These are phyloP conservation scores for Russula ochroleuca DNA, from an alignment of 768 basidiomycete genomes.

Conservation along the genomic window DNA sequence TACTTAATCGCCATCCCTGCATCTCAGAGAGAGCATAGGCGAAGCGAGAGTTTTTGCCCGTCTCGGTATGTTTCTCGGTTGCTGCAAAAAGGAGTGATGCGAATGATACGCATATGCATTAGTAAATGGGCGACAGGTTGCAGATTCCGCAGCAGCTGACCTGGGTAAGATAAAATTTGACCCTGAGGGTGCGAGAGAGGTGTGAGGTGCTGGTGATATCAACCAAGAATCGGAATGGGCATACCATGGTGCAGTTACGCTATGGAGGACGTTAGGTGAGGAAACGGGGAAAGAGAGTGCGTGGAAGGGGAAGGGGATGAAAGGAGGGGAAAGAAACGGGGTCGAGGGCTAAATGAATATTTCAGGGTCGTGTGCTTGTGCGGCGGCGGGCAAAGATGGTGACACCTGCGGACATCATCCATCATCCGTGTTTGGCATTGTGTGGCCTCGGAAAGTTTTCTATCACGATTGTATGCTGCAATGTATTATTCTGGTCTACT, in stretches of 20 bases:
- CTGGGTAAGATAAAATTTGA: constrained; percentile 80
- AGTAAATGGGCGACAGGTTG: not conserved
- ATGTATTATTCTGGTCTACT: not conserved
- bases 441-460: not conserved
- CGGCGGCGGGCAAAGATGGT: constrained; percentile 12
- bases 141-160: constrained; percentile 39
- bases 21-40: constrained; percentile 85
- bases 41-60: constrained; percentile 66
- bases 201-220: constrained; percentile 8
- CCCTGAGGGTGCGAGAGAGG: constrained; percentile 46
- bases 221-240: not conserved
- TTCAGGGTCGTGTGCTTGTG: constrained; percentile 19
- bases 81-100: constrained; percentile 41
- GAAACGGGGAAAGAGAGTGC: not conserved
- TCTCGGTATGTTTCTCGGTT: constrained; percentile 74
- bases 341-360: constrained; percentile 16
- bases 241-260: constrained; percentile 9
- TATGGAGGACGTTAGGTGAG: not conserved
- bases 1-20: constrained; percentile 99
- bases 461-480: not conserved
- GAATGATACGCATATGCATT: not conserved
- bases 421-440: constrained; percentile 23
- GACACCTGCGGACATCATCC: not conserved
- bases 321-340: constrained; percentile 10
- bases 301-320: not conserved